These are phyloP conservation scores for Boletellus sp. DNA, from an alignment of 768 basidiomycete genomes.

Conservation along the genomic window DNA sequence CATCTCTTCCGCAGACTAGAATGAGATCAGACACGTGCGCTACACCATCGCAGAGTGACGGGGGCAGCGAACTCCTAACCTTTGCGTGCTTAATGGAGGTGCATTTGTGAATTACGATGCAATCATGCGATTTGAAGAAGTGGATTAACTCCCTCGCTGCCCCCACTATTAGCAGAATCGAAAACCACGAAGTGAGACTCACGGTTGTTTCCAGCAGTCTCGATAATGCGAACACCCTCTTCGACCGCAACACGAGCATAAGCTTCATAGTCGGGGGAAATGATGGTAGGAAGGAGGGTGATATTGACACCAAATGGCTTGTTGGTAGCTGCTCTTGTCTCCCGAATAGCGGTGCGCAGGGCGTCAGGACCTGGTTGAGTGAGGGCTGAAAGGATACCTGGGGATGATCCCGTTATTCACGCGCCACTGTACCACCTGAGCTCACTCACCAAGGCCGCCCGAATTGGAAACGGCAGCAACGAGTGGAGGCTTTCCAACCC, in stretches of 20 bases:
- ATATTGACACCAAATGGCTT: slow-evolving; percentile 86
- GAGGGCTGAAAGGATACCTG: slow-evolving; percentile 81
- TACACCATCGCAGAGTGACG: slow-evolving; percentile 25
- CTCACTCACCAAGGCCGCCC: slow-evolving; percentile 64
- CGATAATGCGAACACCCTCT: slow-evolving; percentile 85
- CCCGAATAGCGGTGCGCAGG: slow-evolving; percentile 72
- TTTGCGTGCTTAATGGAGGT: slow-evolving; percentile 84
- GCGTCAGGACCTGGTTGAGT: slow-evolving; percentile 85
- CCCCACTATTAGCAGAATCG: background rate
- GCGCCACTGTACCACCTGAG: background rate
- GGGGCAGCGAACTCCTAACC: slow-evolving; percentile 35
- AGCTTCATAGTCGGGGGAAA: slow-evolving; percentile 85
- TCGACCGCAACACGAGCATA: slow-evolving; percentile 80
- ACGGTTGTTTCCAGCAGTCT: slow-evolving; percentile 94
- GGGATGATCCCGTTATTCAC: background rate
- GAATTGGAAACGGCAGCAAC: slow-evolving; percentile 79
- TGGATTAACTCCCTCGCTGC: slow-evolving; percentile 74
- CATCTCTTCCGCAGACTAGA: slow-evolving; percentile 59
- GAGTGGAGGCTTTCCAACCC: slow-evolving; percentile 77
- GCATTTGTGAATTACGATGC: slow-evolving; percentile 87
- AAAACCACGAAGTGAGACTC: slow-evolving; percentile 23
- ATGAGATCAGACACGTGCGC: background rate
- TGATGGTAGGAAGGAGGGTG: slow-evolving; percentile 84
- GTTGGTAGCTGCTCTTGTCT: slow-evolving; percentile 64
- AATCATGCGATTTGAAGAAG: slow-evolving; percentile 74